Evolutionary conservation across 2,329 filamentous ascomycete species (phyloP).

Genomic region (Fonsecaea multimorphosa): DNA sequence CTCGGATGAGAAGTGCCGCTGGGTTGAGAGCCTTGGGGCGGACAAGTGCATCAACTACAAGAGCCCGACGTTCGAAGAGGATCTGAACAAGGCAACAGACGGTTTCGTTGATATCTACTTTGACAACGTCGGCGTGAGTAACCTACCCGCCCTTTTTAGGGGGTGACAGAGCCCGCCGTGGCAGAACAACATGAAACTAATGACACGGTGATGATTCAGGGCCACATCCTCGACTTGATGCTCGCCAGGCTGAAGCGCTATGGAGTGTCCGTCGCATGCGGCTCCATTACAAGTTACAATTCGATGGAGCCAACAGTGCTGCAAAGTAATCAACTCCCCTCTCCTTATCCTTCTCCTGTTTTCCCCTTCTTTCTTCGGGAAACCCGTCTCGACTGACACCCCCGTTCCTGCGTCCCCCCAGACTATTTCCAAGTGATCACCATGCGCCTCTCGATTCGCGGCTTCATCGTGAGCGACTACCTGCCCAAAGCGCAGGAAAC

Average conservation of each 20-base stretch:
- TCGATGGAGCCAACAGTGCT: constrained; percentile 30
- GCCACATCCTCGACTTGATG: constrained; percentile 37
- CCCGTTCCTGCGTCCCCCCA: not conserved
- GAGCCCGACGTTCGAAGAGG: constrained; percentile 62
- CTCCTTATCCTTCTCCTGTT: not conserved
- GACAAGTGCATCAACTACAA: constrained; percentile 72
- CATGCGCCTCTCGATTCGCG: constrained; percentile 38
- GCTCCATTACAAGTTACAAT: constrained; percentile 59
- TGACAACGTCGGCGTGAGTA: constrained; percentile 60
- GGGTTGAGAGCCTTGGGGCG: constrained; percentile 70
- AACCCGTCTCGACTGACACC: not conserved
- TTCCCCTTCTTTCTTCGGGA: not conserved
- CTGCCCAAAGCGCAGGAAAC: constrained; percentile 65
- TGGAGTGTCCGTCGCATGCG: constrained; percentile 59
- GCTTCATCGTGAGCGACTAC: constrained; percentile 57
- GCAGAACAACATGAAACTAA: not conserved
- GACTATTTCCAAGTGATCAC: constrained; percentile 60
- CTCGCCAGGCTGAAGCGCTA: constrained; percentile 27
- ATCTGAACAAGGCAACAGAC: constrained; percentile 33
- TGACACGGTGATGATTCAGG: constrained; percentile 11
- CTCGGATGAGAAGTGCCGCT: constrained; percentile 69
- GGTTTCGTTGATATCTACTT: constrained; percentile 69
- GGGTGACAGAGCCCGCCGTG: not conserved
- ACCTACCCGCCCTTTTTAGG: not conserved
- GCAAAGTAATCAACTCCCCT: constrained; percentile 29